A percentile compares a stretch with the other conserved stretches of the same genome.
These are phyloP conservation scores for Parachaetomium inaequale DNA, from an alignment of 495 filamentous ascomycete species.

Conservation along the genomic window DNA sequence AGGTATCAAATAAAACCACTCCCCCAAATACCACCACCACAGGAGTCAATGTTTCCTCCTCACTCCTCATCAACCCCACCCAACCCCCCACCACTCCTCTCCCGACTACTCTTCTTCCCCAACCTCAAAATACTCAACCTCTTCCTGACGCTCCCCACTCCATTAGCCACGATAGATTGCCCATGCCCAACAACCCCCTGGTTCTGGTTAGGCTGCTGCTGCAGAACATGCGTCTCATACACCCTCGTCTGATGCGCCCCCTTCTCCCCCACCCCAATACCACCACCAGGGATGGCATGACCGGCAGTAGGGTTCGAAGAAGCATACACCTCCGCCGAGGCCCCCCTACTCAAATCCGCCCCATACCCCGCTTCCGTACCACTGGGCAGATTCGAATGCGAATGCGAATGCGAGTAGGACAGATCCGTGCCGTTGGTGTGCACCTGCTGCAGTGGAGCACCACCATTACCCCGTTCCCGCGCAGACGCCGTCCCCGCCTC, in stretches of 20 bases:
- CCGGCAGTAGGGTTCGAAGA: background rate
- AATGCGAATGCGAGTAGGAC: background rate
- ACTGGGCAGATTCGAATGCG: background rate
- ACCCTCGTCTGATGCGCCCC: background rate
- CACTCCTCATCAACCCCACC: conserved; percentile 46
- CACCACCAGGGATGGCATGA: background rate
- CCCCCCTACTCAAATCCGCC: background rate
- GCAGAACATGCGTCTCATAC: background rate
- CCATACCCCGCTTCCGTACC: background rate
- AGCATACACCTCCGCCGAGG: background rate
- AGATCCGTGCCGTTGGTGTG: background rate
- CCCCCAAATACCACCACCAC: conserved; percentile 6
- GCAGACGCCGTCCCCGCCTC: background rate
- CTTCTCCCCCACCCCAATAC: background rate
- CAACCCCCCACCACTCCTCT: conserved; percentile 10
- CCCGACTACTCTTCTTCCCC: conserved; percentile 60
- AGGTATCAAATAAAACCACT: too few species aligned
- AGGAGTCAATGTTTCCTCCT: too few species aligned
- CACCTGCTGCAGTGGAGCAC: background rate
- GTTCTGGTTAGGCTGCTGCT: background rate
- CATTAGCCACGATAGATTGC: background rate
- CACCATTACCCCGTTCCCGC: background rate
- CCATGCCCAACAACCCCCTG: background rate
- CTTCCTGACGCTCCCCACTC: conserved; percentile 56
- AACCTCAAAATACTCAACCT: conserved; percentile 65